phyloP scores from a whole-genome alignment of 805 yeast species.

The Candida ulmi region DNA sequence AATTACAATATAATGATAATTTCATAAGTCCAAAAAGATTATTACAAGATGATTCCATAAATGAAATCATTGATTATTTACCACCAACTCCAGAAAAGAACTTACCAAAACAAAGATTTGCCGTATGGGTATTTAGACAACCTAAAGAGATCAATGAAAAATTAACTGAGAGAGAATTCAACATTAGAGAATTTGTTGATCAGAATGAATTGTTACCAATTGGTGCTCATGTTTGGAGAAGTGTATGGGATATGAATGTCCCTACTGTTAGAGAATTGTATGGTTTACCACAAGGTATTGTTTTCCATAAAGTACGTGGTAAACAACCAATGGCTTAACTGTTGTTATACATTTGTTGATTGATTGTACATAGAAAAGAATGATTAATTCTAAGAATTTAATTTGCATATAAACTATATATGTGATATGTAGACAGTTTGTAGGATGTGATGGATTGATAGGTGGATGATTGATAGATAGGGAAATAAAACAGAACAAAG shows the following conservation, averaged over 20 bases:
- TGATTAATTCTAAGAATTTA: too few relatives aligned
- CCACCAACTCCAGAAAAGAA: slow-evolving; percentile 93
- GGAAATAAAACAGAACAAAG: too few relatives aligned
- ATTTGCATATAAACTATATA: too few relatives aligned
- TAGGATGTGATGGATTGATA: too few relatives aligned
- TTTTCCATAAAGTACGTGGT: slow-evolving; percentile 43
- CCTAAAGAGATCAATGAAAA: slow-evolving; percentile 16
- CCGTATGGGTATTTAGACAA: slow-evolving; percentile 90
- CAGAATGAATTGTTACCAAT: slow-evolving; percentile 58
- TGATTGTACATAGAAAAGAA: too few relatives aligned
- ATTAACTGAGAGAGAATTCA: slow-evolving; percentile 42
- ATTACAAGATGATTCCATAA: slow-evolving; percentile 29
- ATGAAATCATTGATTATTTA: slow-evolving; percentile 50
- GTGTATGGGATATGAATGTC: slow-evolving; percentile 73
- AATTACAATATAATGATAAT: slow-evolving; percentile 52
- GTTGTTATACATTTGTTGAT: not conserved
- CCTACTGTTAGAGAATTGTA: slow-evolving; percentile 61
- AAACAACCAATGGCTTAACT: slow-evolving; percentile 12
- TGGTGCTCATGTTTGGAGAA: slow-evolving; percentile 93
- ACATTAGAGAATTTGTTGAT: slow-evolving; percentile 64
- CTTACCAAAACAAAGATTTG: slow-evolving; percentile 73
- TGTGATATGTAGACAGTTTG: too few relatives aligned
- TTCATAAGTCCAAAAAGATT: slow-evolving; percentile 36
- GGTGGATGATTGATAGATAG: too few relatives aligned
- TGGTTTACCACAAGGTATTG: slow-evolving; percentile 70